Evolutionary conservation across 2,329 filamentous ascomycete genomes (phyloP).

Genomic region (Magnaporthiopsis poae): DNA sequence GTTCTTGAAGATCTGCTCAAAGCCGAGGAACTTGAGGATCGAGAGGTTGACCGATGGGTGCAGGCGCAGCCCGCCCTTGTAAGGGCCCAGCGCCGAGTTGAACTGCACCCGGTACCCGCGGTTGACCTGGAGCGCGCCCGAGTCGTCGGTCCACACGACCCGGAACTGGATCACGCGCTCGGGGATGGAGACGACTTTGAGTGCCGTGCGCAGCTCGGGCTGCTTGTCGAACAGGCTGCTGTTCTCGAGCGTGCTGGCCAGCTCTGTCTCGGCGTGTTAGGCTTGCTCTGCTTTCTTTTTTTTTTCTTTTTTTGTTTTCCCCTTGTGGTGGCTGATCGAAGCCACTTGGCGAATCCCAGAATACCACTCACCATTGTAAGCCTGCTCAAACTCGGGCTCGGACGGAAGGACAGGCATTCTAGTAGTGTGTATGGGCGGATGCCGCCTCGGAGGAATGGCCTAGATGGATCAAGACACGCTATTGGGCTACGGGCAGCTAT

Average conservation of each 20-base stretch:
- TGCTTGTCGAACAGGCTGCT: slow-evolving; percentile 86
- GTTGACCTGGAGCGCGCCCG: slow-evolving; percentile 81
- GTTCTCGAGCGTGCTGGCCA: slow-evolving; percentile 87
- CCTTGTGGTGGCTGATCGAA: no score
- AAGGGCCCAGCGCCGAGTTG: slow-evolving; percentile 93
- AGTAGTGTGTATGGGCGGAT: slow-evolving; percentile 1
- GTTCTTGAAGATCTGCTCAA: slow-evolving; percentile 99
- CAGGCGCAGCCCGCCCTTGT: slow-evolving; percentile 94
- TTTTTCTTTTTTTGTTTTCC: no score
- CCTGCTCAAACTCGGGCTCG: slow-evolving; percentile 98
- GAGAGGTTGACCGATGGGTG: slow-evolving; percentile 79
- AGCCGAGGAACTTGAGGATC: slow-evolving; percentile 91
- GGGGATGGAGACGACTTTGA: slow-evolving; percentile 77
- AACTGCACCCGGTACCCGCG: slow-evolving; percentile 94
- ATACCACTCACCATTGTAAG: slow-evolving; percentile 68
- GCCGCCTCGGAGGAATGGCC: neutral
- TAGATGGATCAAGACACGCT: neutral
- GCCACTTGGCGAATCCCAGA: no score
- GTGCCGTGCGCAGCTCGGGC: slow-evolving; percentile 86
- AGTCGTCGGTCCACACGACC: slow-evolving; percentile 93
- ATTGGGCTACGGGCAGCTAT: neutral
- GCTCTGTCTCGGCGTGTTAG: slow-evolving; percentile 48
- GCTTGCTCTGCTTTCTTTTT: neutral
- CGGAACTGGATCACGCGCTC: slow-evolving; percentile 97
- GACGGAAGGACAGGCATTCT: slow-evolving; percentile 72